Evolutionary conservation across 257 asterid genomes (phyloP), one percentile per base, ranked within the genome.

Genomic region (Galeopsis tetrahit): DNA sequence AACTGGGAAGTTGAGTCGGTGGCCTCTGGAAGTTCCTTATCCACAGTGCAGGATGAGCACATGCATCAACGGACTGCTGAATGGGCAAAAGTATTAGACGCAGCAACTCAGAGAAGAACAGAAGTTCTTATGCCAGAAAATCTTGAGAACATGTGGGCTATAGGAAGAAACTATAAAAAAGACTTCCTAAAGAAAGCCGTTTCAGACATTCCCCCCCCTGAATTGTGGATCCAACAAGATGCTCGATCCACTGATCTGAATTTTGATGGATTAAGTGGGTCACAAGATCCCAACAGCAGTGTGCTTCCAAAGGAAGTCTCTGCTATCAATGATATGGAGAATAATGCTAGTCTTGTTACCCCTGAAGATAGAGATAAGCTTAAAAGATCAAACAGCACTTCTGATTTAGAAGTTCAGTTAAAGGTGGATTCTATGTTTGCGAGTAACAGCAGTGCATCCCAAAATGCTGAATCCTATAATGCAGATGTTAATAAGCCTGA

Each of bases 81-180:
- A 67, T 92, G 98, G 98, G 96, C 98, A n/a, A 85, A 92, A 79
- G 81, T 38, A 51, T 83, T 88, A 68, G 96, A 92, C 57, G 98
- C 98, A 69, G 96, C 96, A 49, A 84, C 86, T 55, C 96, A 81
- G 81, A 90, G 98, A 83, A 87, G 98, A 84, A 81, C 91, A 69
- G 98, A 92, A 82, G 97, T 92, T 79, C 88, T 92, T 71, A 87
- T 63, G 89, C 98, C 98, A 56, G 97, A 92, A 83, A 92, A 92
- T 83, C 97, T 92, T 72, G 98, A 92, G 72, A 90, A 88, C 84
- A 88, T 92, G 96, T 92, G 98, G 98, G 70, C 96, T 33, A 90
- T 84, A 31, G 98, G 98, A 75, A 85, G 96, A 84, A 83, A 92
- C 80, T 90, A 92, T 63, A 90, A 85, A 77, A 88, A 84, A 82